Base-by-base conservation (phyloP, 345 rosid species). In the Citrus sp. region DNA sequence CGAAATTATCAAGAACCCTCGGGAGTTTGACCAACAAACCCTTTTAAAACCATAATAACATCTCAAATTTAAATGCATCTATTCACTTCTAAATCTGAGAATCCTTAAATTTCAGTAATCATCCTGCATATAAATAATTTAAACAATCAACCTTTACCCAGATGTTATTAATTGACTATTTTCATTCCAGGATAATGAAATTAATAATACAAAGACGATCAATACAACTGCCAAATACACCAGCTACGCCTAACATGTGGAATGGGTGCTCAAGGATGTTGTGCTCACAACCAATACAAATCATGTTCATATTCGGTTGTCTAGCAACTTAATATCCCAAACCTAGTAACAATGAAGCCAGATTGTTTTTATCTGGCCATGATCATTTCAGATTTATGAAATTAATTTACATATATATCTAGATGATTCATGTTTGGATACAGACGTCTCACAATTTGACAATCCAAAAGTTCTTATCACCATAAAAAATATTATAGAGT, bases 211-310 rank as follows among this genome's bases (percentile, higher is more conserved):
- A 42, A 42, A 42, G 51, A 42, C 51, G 0, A 42, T 10, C 51
- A 46, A 46, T 13, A 42, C 16, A 27, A 25, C 35, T 5, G 21
- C 6, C 28, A 9, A 63, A 63, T 63, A 32, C 67, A 64, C 38
- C 1, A 64, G 38, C 10, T 64, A 64, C 13, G 9, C 38, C 9
- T 64, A 18, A 64, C 37, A 32, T 32, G 67, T 18, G 40, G 34
- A 64, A 64, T 64, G 38, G 9, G 40, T 32, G 24, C 67, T 18
- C 2, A 64, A 64, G 4, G 67, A 64, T 64, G n/a, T 64, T 64
- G 40, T 66, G 16, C 66, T 87, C 92, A 14, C 82, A 46, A 46
- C 18, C 51, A 46, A 46, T 13, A 46, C 51, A 46, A 46, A 10
- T 42, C 49, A 42, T 12, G 49, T 42, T 42, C 49, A 3, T 13